Evolutionary conservation across 768 basidiomycete species (phyloP).

Genomic region (Boletus sp.): DNA sequence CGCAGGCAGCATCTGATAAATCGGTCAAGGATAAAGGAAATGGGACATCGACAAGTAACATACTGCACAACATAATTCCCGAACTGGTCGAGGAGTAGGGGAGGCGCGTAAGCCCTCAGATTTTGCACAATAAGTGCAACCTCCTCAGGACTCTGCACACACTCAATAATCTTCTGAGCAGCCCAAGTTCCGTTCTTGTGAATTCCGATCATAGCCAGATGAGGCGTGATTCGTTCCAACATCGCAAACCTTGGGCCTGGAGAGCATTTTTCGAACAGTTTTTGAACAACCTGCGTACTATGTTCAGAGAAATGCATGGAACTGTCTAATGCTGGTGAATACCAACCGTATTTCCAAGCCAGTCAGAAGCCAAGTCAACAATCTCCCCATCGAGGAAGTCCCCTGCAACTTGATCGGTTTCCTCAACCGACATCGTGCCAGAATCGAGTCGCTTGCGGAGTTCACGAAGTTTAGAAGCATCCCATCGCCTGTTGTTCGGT

Average conservation of each 20-base stretch:
- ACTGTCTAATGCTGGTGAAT: neutral
- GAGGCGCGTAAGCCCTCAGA: constrained; percentile 87
- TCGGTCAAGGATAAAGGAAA: constrained; percentile 4
- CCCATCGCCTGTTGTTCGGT: constrained; percentile 84
- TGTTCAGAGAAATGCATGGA: constrained; percentile 1
- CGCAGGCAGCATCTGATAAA: constrained; percentile 78
- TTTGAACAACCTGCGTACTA: constrained; percentile 79
- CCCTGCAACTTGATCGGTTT: constrained; percentile 85
- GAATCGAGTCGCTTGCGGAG: constrained; percentile 92
- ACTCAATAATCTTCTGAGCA: constrained; percentile 98
- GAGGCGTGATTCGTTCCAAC: constrained; percentile 91
- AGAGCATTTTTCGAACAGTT: constrained; percentile 91
- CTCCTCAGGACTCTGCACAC: constrained; percentile 85
- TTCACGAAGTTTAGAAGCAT: constrained; percentile 90
- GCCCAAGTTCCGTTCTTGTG: constrained; percentile 99
- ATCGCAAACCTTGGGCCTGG: constrained; percentile 76
- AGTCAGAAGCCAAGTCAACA: constrained; percentile 93
- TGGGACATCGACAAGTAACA: constrained; percentile 31
- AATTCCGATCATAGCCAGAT: constrained; percentile 95
- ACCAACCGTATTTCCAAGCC: constrained; percentile 87
- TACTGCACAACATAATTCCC: constrained; percentile 93
- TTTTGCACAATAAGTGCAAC: constrained; percentile 81
- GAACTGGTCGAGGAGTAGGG: constrained; percentile 90
- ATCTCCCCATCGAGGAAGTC: constrained; percentile 95
- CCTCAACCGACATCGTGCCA: constrained; percentile 77